Evolutionary conservation across 345 rosid genomes (phyloP).

Genomic region (Physaria fendleri): DNA sequence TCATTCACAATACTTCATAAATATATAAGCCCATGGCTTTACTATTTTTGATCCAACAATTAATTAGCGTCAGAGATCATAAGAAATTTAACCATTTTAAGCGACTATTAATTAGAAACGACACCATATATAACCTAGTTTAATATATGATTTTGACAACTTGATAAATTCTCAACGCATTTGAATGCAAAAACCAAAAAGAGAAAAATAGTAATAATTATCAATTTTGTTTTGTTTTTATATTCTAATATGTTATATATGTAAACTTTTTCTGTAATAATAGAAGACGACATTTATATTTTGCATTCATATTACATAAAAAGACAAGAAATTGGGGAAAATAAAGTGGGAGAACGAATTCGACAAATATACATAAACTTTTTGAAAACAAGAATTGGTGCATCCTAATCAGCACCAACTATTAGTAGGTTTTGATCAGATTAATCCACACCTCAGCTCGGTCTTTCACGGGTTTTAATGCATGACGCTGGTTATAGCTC

Average conservation of each 20-base stretch:
- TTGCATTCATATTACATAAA: neutral
- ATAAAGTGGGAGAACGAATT: slow-evolving; percentile 10
- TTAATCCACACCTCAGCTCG: slow-evolving; percentile 5
- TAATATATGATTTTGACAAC: neutral
- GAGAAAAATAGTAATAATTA: neutral
- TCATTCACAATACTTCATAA: too few species aligned
- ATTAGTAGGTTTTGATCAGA: slow-evolving; percentile 20
- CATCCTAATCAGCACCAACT: slow-evolving; percentile 31
- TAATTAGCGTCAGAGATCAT: too few species aligned
- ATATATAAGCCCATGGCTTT: too few species aligned
- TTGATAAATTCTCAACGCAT: neutral
- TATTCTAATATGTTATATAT: slow-evolving; percentile 10
- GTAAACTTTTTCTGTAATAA: neutral
- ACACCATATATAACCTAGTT: neutral
- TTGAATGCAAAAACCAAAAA: neutral
- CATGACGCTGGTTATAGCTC: neutral
- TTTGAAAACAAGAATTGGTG: slow-evolving; percentile 14
- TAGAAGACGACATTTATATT: slow-evolving; percentile 5
- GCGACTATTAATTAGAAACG: too few species aligned
- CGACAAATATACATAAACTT: neutral
- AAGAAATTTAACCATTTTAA: too few species aligned
- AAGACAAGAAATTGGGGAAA: neutral
- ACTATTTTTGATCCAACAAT: too few species aligned
- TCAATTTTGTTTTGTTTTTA: neutral
- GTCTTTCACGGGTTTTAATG: slow-evolving; percentile 9